Percentiles rank a stretch among this genome's conserved stretches.
These are phyloP conservation scores for Litsea cubeba DNA, from an alignment of 164 flowering plant genomes.

Conservation along the genomic window DNA sequence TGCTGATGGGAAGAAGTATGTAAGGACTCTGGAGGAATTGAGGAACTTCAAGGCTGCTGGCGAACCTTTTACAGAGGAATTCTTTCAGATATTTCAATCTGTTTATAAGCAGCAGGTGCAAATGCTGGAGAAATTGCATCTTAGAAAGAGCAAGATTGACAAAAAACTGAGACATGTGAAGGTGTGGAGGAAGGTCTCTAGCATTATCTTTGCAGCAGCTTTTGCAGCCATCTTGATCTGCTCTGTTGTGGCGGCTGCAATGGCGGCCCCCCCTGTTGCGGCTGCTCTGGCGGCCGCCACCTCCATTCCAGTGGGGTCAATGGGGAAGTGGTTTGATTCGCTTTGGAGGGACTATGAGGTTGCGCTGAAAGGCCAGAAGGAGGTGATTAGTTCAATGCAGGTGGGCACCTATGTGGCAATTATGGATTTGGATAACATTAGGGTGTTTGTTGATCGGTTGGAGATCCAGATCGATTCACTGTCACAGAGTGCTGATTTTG, in stretches of 20 bases:
- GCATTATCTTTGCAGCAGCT: slow-evolving; percentile 55
- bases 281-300: slow-evolving; percentile 73
- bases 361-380: slow-evolving; percentile 54
- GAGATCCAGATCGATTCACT: slow-evolving; percentile 52
- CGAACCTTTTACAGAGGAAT: slow-evolving; percentile 69
- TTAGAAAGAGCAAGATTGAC: slow-evolving; percentile 58
- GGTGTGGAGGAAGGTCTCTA: slow-evolving; percentile 65
- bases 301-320: slow-evolving; percentile 70
- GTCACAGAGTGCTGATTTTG: slow-evolving; percentile 51
- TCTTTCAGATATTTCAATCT: slow-evolving; percentile 43
- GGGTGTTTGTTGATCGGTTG: slow-evolving; percentile 52
- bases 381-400: slow-evolving; percentile 53
- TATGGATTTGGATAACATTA: slow-evolving; percentile 65
- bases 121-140: slow-evolving; percentile 56
- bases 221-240: slow-evolving; percentile 68
- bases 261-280: slow-evolving; percentile 77
- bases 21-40: slow-evolving; percentile 49
- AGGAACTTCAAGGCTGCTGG: slow-evolving; percentile 57
- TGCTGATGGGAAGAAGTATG: slow-evolving; percentile 21
- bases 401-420: slow-evolving; percentile 50
- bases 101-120: slow-evolving; percentile 47
- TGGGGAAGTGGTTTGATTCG: slow-evolving; percentile 78
- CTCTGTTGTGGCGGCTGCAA: slow-evolving; percentile 82
- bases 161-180: slow-evolving; percentile 49
- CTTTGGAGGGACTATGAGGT: slow-evolving; percentile 64